Evolutionary conservation across 2,329 filamentous ascomycete genomes (phyloP).

Genomic region (Mariannaea elegans): DNA sequence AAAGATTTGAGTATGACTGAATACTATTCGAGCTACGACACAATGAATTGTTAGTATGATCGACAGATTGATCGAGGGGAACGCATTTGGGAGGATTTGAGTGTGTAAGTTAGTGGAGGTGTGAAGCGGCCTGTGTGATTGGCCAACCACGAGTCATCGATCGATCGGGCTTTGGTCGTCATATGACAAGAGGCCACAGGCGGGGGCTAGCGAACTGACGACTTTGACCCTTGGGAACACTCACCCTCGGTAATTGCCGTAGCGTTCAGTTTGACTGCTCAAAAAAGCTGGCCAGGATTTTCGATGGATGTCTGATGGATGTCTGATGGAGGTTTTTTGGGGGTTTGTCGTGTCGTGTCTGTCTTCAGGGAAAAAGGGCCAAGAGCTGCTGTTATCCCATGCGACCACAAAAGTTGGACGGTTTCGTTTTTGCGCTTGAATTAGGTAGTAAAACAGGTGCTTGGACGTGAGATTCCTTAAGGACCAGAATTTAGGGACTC

Average conservation of each 20-base stretch:
- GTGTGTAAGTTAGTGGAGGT: constrained; percentile 17
- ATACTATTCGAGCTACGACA: background rate
- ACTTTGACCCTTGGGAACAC: constrained; percentile 23
- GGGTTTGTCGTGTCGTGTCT: no score
- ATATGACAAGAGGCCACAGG: constrained; percentile 37
- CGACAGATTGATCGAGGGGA: constrained; percentile 1
- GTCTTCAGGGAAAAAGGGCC: background rate
- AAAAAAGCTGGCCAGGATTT: background rate
- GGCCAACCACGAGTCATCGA: constrained; percentile 33
- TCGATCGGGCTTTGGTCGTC: constrained; percentile 45
- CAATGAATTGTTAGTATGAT: constrained; percentile 23
- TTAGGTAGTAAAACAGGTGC: no score
- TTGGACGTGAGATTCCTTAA: no score
- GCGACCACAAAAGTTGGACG: background rate
- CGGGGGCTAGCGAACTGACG: constrained; percentile 13
- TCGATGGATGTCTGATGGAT: background rate
- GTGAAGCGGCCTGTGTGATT: constrained; percentile 32
- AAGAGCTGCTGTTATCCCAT: background rate
- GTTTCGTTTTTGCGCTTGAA: no score
- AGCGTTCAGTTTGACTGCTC: background rate
- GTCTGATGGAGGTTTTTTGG: background rate
- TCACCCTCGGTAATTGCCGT: constrained; percentile 24
- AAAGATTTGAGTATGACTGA: background rate
- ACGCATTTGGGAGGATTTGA: background rate
- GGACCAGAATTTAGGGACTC: no score